Evolutionary conservation across 768 basidiomycete genomes (phyloP).

Genomic region (Kwoniella sp.): DNA sequence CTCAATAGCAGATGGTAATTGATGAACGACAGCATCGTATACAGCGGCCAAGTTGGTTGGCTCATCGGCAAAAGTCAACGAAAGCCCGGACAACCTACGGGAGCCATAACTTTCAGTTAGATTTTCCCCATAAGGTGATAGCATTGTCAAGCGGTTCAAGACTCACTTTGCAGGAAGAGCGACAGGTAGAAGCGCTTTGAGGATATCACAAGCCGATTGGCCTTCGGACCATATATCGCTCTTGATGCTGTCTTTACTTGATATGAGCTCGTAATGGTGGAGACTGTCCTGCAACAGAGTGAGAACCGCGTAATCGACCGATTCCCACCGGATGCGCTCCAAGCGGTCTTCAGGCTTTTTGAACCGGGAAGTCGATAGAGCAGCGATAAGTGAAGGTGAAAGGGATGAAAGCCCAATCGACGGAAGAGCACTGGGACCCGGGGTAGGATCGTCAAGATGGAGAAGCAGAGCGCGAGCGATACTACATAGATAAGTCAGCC

Average conservation of each 20-base stretch:
- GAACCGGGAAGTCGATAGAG: constrained; percentile 36
- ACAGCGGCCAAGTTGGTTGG: constrained; percentile 24
- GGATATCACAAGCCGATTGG: constrained; percentile 38
- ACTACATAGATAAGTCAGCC: constrained; percentile 9
- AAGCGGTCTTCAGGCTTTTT: constrained; percentile 13
- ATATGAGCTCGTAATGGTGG: constrained; percentile 24
- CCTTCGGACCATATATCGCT: constrained; percentile 49
- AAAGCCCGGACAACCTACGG: constrained; percentile 10
- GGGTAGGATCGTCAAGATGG: constrained; percentile 22
- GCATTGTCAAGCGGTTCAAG: no score
- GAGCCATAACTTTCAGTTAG: no score
- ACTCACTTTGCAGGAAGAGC: constrained; percentile 38
- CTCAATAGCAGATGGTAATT: constrained; percentile 43
- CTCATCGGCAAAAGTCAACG: constrained; percentile 18
- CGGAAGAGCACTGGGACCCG: constrained; percentile 4
- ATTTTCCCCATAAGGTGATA: no score
- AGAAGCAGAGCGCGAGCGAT: constrained; percentile 33
- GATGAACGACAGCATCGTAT: constrained; percentile 38
- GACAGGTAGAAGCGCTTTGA: constrained; percentile 34
- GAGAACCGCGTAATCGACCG: constrained; percentile 52
- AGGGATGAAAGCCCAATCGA: constrained; percentile 38
- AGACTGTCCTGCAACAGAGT: constrained; percentile 50
- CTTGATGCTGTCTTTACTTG: constrained; percentile 20
- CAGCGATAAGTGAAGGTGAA: constrained; percentile 40
- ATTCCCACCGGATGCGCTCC: constrained; percentile 37